Base-by-base conservation (phyloP, 805 yeast species). In the Candida methanosorbosa region DNA sequence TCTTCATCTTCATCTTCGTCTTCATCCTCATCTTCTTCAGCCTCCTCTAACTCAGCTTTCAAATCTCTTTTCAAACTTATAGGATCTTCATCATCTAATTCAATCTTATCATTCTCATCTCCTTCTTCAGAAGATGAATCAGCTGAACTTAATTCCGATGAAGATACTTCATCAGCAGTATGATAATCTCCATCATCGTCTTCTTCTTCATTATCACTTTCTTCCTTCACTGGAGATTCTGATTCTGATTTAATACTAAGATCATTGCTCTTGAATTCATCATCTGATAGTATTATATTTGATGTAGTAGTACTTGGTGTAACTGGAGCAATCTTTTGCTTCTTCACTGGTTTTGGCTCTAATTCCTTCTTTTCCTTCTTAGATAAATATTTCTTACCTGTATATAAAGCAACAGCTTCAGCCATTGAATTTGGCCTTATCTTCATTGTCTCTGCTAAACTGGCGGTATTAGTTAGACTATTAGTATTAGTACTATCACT, bases 331-430 rank as follows among this genome's bases (percentile, higher is more conserved):
- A n/a, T 25, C 29, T 29, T 32, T 36, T 18, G 36, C 6, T 38
- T 45, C 44, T 39, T 43, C 33, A 41, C 33, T 16, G 45, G 41
- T 35, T 50, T 52, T 37, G 51, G 49, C 27, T 45, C 49, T 9
- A 35, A 28, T 29, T 40, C 40, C 43, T 49, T 56, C 38, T 61
- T 64, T 38, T 68, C 66, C 23, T 66, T 65, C 46, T 69, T 72
- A 5, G 70, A 63, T 42, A 70, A 52, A 38, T 71, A 73, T 45
- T 64, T 68, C 38, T 71, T 72, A 20, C 77, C 75, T 1, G 78
- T 64, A 48, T 72, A 72, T 7, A 71, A 66, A 11, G 76, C 75
- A 21, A 75, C 70, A 9, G 79, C 79, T 49, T 71, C 78, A 9
- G 76, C 77, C 69, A 71, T 61, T 15, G 75, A 67, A 37, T 49